Conservation (phyloP, 2,329 filamentous ascomycete genomes). For the Neoarthrinium moseri region DNA sequence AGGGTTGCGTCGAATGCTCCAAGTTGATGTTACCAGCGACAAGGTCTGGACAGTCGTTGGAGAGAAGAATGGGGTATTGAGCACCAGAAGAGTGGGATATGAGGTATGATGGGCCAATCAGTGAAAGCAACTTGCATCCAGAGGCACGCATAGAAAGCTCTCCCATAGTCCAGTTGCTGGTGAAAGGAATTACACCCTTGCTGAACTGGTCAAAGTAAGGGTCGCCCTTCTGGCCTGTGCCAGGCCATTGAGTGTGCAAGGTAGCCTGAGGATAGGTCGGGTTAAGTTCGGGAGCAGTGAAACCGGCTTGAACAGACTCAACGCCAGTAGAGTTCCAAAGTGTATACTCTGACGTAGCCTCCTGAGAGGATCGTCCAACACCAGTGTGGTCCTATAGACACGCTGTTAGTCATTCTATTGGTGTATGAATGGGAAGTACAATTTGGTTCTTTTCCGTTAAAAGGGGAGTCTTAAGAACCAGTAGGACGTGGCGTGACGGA, state of each 20-base stretch:
- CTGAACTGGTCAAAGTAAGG: slow-evolving; percentile 47
- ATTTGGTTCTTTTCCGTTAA: neutral
- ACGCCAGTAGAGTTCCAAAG: slow-evolving; percentile 21
- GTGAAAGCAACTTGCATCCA: slow-evolving; percentile 19
- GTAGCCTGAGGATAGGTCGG: slow-evolving; percentile 29
- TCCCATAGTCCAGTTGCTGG: slow-evolving; percentile 17
- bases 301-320: slow-evolving; percentile 22
- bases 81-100: slow-evolving; percentile 26
- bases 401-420: neutral
- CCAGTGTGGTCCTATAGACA: slow-evolving; percentile 29
- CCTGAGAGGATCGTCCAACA: slow-evolving; percentile 30
- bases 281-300: slow-evolving; percentile 23
- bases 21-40: slow-evolving; percentile 30
- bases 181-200: slow-evolving; percentile 37
- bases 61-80: slow-evolving; percentile 15
- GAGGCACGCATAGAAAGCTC: slow-evolving; percentile 21
- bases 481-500: neutral
- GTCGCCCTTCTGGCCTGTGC: slow-evolving; percentile 35
- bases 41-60: slow-evolving; percentile 24
- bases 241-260: slow-evolving; percentile 32
- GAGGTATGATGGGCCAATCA: slow-evolving; percentile 26
- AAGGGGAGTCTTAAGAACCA: neutral
- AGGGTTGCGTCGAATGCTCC: slow-evolving; percentile 27
- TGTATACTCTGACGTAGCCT: slow-evolving; percentile 24
- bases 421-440: neutral